phyloP scores from a whole-genome alignment of 345 rosid genomes.

The Salix brachista region DNA sequence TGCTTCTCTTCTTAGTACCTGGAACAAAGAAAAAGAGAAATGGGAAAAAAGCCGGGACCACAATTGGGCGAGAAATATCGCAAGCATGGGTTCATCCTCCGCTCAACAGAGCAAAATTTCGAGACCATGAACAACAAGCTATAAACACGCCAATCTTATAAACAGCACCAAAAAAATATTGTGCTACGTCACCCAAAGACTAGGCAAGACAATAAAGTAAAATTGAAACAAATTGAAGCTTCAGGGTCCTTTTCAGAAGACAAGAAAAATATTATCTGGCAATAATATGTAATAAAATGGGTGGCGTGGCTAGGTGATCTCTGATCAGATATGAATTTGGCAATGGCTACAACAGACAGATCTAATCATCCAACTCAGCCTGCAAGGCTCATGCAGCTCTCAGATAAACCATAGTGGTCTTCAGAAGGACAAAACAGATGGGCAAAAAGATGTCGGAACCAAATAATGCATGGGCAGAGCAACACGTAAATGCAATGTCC shows the following conservation, averaged over 20 bases:
- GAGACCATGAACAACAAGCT: not conserved
- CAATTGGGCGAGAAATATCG: not conserved
- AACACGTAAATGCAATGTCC: not conserved
- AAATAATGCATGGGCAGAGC: not conserved
- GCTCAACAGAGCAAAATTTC: not conserved
- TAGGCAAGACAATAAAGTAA: not conserved
- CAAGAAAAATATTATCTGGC: not conserved
- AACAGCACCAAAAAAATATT: not conserved
- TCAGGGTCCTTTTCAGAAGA: not conserved
- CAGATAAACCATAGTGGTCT: not conserved
- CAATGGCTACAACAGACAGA: not conserved
- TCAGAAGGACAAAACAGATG: not conserved
- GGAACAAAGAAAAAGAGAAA: conserved; percentile 6
- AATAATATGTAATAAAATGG: not conserved
- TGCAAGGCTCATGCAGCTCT: not conserved
- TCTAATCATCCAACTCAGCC: not conserved
- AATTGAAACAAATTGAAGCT: not conserved
- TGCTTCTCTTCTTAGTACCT: conserved; percentile 84
- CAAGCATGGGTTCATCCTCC: not conserved
- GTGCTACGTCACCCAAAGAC: not conserved
- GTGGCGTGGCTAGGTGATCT: not conserved
- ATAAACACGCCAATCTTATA: not conserved
- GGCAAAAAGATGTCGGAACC: not conserved
- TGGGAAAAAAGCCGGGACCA: not conserved
- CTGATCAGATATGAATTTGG: not conserved